Base-by-base conservation (phyloP, 176 grass and related monocot species). In the Carex littledalei region DNA sequence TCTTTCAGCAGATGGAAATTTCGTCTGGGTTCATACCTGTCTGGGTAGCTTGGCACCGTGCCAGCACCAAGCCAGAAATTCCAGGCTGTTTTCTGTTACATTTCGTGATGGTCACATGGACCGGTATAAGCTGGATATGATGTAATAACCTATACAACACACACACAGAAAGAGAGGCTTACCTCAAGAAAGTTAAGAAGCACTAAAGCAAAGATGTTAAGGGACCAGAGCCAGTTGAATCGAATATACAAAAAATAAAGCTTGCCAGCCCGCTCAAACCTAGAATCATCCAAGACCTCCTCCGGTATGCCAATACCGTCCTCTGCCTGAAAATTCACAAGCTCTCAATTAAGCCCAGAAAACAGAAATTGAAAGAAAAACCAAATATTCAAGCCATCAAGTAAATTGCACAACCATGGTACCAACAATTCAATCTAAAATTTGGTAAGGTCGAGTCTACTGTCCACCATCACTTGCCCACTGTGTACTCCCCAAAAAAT, bases 171-270 rank as follows among this genome's bases (percentile, higher is more conserved):
- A 17, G 31, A 39, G 32, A 32, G 91, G 93, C 89, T 84, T 64
- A 97, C 93, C 95, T 94, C 95, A 1, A 98, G 86, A 87, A 98
- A 98, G 84, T 93, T 98, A 70, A 98, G 86, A 31, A 94, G 86
- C 84, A 98, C 81, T 86, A 98, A 87, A 60, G 95, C 93, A 85
- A 93, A 89, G 45, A 98, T 85, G 84, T 98, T 98, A 84, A 98
- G 89, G 76, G 93, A 93, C 95, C 95, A 94, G 35, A 98, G 89
- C 86, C 89, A 93, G 87, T 98, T 89, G 53, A 98, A 83, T 50
- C 84, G 79, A 47, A 94, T 88, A 78, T 93, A 98, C 63, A 89
- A 80, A 49, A 98, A 98, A 81, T 98, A 98, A 72, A 93, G 90
- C 70, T 91, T 87, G 78, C 92, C 90, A 82, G 92, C 92, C 85